A percentile compares a stretch with the other conserved stretches of the same genome.
Evolutionary conservation across 139 green algal genomes (phyloP).

Genomic region (Trebouxia sp.): DNA sequence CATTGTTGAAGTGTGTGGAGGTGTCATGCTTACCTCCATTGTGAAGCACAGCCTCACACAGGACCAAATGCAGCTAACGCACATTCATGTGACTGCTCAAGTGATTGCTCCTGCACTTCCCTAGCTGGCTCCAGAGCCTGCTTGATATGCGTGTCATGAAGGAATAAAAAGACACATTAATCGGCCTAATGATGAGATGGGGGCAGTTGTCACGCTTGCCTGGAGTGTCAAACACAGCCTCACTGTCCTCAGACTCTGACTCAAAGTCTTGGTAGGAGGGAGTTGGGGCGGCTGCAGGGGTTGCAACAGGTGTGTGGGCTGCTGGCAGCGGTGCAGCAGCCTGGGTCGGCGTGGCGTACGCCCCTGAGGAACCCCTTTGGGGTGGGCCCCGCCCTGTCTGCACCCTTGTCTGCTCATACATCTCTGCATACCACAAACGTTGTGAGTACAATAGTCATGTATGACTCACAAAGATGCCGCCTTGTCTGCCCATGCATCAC

Average conservation of each 20-base stretch:
- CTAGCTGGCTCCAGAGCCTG: too few species aligned
- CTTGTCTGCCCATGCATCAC: too few species aligned
- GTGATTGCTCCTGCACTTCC: too few species aligned
- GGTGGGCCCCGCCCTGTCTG: background rate
- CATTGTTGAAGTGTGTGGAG: too few species aligned
- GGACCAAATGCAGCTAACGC: too few species aligned
- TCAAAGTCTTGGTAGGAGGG: constrained; percentile 16
- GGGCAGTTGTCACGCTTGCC: background rate
- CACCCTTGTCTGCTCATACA: constrained; percentile 22
- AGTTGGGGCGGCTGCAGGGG: background rate
- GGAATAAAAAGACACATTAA: too few species aligned
- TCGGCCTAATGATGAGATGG: background rate
- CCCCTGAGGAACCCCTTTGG: background rate
- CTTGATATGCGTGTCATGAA: too few species aligned
- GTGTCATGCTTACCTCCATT: too few species aligned
- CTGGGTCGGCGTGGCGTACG: too few species aligned
- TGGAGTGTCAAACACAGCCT: background rate
- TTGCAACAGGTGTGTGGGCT: background rate
- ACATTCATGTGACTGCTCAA: too few species aligned
- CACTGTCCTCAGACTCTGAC: constrained; percentile 12
- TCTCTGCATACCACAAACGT: constrained; percentile 7
- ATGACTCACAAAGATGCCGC: too few species aligned
- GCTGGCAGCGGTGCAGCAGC: background rate
- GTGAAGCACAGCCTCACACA: too few species aligned
- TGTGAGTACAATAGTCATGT: background rate